phyloP scores from a whole-genome alignment of 306 rosid species.

The Phaseolus lunatus region DNA sequence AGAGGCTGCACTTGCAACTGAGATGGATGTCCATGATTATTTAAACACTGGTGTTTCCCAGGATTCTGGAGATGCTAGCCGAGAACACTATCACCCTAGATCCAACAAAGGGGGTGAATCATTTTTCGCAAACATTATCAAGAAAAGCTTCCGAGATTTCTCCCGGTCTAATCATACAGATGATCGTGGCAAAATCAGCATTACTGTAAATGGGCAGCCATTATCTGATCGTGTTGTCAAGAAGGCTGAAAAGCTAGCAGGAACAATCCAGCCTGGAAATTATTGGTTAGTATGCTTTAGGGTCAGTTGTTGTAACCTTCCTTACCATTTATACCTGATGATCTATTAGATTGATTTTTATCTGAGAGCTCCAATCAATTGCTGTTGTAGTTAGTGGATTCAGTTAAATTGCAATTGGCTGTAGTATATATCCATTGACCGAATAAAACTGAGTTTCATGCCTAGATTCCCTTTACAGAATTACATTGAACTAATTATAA shows the following conservation, averaged over 20 bases:
- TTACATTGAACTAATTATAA: neutral
- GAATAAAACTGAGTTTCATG: slow-evolving; percentile 8
- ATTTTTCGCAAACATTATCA: slow-evolving; percentile 79
- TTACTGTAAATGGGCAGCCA: slow-evolving; percentile 80
- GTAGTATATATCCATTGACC: neutral
- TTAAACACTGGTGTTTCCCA: slow-evolving; percentile 70
- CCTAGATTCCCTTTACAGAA: slow-evolving; percentile 23
- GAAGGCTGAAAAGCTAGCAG: slow-evolving; percentile 93
- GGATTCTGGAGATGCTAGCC: slow-evolving; percentile 75
- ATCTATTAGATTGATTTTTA: slow-evolving; percentile 19
- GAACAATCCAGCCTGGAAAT: slow-evolving; percentile 89
- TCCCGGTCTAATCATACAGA: slow-evolving; percentile 72
- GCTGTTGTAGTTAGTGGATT: slow-evolving; percentile 21
- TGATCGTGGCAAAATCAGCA: slow-evolving; percentile 62
- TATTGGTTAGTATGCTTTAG: slow-evolving; percentile 73
- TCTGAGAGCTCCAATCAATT: neutral
- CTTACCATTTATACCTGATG: slow-evolving; percentile 31
- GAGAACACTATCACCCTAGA: slow-evolving; percentile 67
- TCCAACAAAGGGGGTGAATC: slow-evolving; percentile 83
- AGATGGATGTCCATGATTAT: slow-evolving; percentile 94
- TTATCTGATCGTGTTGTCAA: slow-evolving; percentile 69
- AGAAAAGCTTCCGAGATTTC: slow-evolving; percentile 86
- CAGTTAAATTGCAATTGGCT: slow-evolving; percentile 33
- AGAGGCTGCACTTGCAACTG: slow-evolving; percentile 82
- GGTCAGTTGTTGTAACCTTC: slow-evolving; percentile 15